Conservation (phyloP, 2,329 filamentous ascomycete genomes). For the Aspergillus sp. region DNA sequence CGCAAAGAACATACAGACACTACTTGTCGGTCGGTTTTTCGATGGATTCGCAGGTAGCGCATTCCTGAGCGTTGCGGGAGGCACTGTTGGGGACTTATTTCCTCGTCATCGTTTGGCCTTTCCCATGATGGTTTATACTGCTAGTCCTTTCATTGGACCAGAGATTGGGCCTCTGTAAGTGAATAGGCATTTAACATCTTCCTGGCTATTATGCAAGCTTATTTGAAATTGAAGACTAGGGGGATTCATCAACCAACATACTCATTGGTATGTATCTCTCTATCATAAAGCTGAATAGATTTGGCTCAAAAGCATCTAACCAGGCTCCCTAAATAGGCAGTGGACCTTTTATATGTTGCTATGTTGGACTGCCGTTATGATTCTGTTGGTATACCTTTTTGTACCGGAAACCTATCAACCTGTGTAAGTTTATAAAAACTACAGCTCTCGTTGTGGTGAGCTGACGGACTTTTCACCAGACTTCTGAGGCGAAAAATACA, state of each 20-base stretch:
- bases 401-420: constrained; percentile 86
- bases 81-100: constrained; percentile 82
- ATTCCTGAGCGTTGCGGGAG: constrained; percentile 70
- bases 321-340: too few relatives aligned
- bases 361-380: constrained; percentile 72
- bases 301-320: too few relatives aligned
- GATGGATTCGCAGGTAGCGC: constrained; percentile 50
- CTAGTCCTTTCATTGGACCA: constrained; percentile 59
- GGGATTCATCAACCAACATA: constrained; percentile 78
- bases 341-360: constrained; percentile 84
- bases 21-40: constrained; percentile 76
- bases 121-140: constrained; percentile 83
- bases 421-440: constrained; percentile 35
- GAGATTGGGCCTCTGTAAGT: constrained; percentile 55
- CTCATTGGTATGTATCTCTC: constrained; percentile 53
- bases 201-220: constrained; percentile 5
- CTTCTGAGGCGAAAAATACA: constrained; percentile 72
- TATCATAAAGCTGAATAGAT: constrained; percentile 1
- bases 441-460: constrained; percentile 24
- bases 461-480: constrained; percentile 30
- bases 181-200: neutral
- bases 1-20: constrained; percentile 74
- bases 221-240: constrained; percentile 50
- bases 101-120: constrained; percentile 65
- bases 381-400: constrained; percentile 64